Evolutionary conservation across 306 rosid genomes (phyloP).

Genomic region (Trichosanthes truncata): DNA sequence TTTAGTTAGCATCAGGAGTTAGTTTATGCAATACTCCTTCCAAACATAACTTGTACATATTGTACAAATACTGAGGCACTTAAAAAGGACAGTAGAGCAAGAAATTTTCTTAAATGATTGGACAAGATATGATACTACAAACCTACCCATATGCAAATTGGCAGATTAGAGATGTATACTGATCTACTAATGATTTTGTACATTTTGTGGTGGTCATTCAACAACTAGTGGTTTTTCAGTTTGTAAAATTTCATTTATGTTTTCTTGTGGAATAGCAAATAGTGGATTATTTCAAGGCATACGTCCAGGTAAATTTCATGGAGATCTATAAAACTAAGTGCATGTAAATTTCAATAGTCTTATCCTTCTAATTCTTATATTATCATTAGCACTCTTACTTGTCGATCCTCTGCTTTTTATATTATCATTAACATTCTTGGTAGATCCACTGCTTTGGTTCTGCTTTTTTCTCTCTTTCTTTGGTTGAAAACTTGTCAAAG

Average conservation of each 20-base stretch:
- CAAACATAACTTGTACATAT: no score
- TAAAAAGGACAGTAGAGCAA: not conserved
- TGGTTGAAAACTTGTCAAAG: conserved; percentile 13
- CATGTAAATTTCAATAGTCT: conserved; percentile 1
- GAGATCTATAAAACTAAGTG: not conserved
- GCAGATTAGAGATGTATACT: not conserved
- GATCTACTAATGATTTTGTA: not conserved
- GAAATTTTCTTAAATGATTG: no score
- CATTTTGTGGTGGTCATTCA: not conserved
- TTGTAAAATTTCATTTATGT: not conserved
- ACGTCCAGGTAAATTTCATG: not conserved
- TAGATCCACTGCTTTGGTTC: not conserved
- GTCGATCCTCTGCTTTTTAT: not conserved
- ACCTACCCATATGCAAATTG: not conserved
- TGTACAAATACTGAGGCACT: no score
- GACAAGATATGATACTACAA: not conserved
- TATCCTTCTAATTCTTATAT: conserved; percentile 21
- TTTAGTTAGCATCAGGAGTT: not conserved
- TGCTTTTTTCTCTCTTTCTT: conserved; percentile 22
- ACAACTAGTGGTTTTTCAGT: not conserved
- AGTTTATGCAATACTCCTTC: no score
- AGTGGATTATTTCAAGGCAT: not conserved
- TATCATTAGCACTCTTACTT: not conserved
- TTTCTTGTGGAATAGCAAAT: not conserved
- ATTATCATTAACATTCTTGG: conserved; percentile 1